A percentile compares a stretch with the other conserved stretches of the same genome.
Evolutionary conservation across 345 rosid species (phyloP).

Genomic region (Cardiospermum halicacabum): DNA sequence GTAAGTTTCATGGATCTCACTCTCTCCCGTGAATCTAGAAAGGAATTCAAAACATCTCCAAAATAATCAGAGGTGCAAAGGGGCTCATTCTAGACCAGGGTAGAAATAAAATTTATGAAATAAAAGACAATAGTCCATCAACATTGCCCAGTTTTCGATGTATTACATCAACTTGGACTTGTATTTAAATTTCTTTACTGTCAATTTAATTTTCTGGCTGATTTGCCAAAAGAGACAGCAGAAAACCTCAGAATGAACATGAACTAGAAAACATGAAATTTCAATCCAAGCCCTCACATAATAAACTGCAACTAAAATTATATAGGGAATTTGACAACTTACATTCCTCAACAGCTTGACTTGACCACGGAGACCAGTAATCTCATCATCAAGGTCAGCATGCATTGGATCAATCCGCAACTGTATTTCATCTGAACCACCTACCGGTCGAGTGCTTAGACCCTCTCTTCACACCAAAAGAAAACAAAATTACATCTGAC

Average conservation of each 20-base stretch:
- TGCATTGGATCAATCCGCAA: slow-evolving; percentile 88
- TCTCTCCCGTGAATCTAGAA: neutral
- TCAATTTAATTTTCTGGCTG: too few relatives aligned
- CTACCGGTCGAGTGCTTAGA: slow-evolving; percentile 63
- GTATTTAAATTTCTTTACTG: too few relatives aligned
- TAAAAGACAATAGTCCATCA: too few relatives aligned
- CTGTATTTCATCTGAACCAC: slow-evolving; percentile 76
- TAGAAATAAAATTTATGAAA: too few relatives aligned
- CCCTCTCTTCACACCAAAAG: slow-evolving; percentile 48
- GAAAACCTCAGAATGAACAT: too few relatives aligned
- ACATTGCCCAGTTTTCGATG: too few relatives aligned
- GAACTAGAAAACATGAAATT: neutral
- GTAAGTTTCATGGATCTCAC: neutral
- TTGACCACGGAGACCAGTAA: slow-evolving; percentile 74
- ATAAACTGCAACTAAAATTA: neutral
- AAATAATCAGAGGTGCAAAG: too few relatives aligned
- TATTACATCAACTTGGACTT: too few relatives aligned
- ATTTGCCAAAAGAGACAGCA: too few relatives aligned
- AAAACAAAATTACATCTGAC: neutral
- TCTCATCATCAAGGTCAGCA: slow-evolving; percentile 76
- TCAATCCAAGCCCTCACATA: neutral
- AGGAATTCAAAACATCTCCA: too few relatives aligned
- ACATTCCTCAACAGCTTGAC: slow-evolving; percentile 71
- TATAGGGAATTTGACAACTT: slow-evolving; percentile 1
- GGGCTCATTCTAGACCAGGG: too few relatives aligned